phyloP scores from a whole-genome alignment of 345 rosid genomes.

The Citrus unshiu region DNA sequence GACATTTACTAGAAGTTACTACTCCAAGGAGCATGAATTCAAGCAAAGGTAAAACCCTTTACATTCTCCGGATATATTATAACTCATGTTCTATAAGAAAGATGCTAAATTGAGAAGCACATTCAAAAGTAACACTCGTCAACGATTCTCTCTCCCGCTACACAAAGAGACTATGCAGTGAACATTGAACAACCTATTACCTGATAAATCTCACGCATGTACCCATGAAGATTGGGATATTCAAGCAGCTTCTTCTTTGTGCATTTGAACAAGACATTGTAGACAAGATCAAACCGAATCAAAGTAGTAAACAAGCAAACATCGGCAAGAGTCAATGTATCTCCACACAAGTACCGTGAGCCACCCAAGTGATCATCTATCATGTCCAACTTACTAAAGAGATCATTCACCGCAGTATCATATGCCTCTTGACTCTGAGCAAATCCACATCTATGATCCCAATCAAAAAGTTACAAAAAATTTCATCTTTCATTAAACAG shows the following conservation, averaged over 20 bases:
- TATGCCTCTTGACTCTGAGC: slow-evolving; percentile 88
- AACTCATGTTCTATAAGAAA: neutral
- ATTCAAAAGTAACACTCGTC: neutral
- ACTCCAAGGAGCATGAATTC: neutral
- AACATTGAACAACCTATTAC: slow-evolving; percentile 15
- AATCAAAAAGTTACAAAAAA: neutral
- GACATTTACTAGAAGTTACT: neutral
- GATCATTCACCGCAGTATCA: slow-evolving; percentile 56
- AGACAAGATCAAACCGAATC: slow-evolving; percentile 74
- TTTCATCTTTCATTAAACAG: neutral
- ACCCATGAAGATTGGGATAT: slow-evolving; percentile 62
- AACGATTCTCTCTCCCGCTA: neutral
- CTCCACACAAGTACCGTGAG: slow-evolving; percentile 75
- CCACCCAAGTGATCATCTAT: slow-evolving; percentile 52
- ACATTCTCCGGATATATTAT: neutral
- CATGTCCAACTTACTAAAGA: slow-evolving; percentile 57
- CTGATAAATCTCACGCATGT: slow-evolving; percentile 77
- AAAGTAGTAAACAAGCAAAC: slow-evolving; percentile 82
- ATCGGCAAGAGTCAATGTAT: slow-evolving; percentile 55
- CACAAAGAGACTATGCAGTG: neutral
- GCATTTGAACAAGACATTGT: slow-evolving; percentile 80
- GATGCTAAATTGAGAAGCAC: neutral
- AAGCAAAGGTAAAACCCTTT: neutral
- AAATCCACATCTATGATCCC: slow-evolving; percentile 65
- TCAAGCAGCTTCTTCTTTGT: slow-evolving; percentile 76